These are phyloP conservation scores for Lasiosphaeria ovina DNA, from an alignment of 495 filamentous ascomycete genomes.

Conservation along the genomic window DNA sequence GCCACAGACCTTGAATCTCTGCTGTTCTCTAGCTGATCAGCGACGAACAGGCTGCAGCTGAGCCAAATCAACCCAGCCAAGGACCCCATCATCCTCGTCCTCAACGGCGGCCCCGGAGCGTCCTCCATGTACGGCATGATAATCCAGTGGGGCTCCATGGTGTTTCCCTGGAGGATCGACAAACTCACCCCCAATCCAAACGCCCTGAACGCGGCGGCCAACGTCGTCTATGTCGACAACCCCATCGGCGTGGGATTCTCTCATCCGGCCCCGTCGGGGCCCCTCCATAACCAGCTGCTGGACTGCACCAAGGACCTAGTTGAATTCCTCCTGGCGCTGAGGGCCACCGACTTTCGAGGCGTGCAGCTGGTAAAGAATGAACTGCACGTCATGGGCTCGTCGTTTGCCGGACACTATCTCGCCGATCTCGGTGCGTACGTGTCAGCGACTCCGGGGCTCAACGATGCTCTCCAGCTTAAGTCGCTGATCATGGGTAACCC, in stretches of 20 bases:
- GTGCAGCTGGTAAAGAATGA: not conserved
- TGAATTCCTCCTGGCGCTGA: not conserved
- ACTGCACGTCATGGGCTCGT: not conserved
- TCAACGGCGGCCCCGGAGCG: not conserved
- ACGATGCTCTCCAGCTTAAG: not conserved
- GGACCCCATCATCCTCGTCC: not conserved
- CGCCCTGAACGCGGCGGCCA: not conserved
- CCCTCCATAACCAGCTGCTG: not conserved
- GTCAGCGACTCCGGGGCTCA: not conserved
- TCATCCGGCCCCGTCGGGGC: not conserved
- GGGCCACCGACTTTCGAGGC: not conserved
- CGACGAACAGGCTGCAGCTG: not conserved
- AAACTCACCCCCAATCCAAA: not conserved
- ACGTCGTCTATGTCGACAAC: not conserved
- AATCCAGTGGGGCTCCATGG: not conserved
- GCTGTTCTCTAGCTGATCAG: not conserved
- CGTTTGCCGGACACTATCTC: not conserved
- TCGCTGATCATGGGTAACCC: not conserved
- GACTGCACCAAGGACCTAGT: not conserved
- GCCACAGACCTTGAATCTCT: not conserved
- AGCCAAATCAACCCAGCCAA: not conserved
- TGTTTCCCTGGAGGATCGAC: not conserved
- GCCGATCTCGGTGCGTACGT: not conserved
- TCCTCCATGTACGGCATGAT: slow-evolving; percentile 1
- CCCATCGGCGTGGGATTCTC: not conserved